These are phyloP conservation scores for Phytopythium kandeliae DNA, from an alignment of 352 stramenopile genomes.

Conservation along the genomic window DNA sequence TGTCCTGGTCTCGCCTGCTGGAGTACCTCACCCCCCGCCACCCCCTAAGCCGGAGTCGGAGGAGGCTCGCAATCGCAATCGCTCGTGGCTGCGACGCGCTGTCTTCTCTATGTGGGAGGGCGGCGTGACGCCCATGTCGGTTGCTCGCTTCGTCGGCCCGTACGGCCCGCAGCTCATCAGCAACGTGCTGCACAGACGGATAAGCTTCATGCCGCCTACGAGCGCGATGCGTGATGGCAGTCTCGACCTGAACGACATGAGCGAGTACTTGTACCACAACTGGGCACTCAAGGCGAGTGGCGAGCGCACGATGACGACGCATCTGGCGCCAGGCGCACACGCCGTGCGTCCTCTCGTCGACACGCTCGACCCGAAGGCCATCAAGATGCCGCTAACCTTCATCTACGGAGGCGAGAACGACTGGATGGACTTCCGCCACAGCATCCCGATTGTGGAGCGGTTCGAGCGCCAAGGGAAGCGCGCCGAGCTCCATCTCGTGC, in stretches of 20 bases:
- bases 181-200: constrained; percentile 51
- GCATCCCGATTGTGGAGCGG: constrained; percentile 48
- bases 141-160: constrained; percentile 64
- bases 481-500: constrained; percentile 55
- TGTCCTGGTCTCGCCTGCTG: constrained; percentile 67
- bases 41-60: constrained; percentile 30
- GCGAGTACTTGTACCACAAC: constrained; percentile 84
- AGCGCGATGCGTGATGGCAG: constrained; percentile 66
- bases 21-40: constrained; percentile 48
- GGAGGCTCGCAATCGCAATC: constrained; percentile 25
- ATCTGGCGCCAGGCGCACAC: constrained; percentile 63
- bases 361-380: constrained; percentile 38
- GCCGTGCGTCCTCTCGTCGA: constrained; percentile 65
- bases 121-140: constrained; percentile 69
- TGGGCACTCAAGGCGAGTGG: constrained; percentile 75
- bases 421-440: constrained; percentile 84
- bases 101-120: constrained; percentile 55
- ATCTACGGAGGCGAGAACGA: constrained; percentile 77
- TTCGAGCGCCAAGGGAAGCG: constrained; percentile 27
- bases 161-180: constrained; percentile 74
- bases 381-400: constrained; percentile 81
- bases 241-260: constrained; percentile 53
- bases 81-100: constrained; percentile 51
- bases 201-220: constrained; percentile 68
- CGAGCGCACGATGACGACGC: constrained; percentile 69